These are phyloP conservation scores for Globisporangium sylvaticum DNA, from an alignment of 352 stramenopile species.

Conservation along the genomic window DNA sequence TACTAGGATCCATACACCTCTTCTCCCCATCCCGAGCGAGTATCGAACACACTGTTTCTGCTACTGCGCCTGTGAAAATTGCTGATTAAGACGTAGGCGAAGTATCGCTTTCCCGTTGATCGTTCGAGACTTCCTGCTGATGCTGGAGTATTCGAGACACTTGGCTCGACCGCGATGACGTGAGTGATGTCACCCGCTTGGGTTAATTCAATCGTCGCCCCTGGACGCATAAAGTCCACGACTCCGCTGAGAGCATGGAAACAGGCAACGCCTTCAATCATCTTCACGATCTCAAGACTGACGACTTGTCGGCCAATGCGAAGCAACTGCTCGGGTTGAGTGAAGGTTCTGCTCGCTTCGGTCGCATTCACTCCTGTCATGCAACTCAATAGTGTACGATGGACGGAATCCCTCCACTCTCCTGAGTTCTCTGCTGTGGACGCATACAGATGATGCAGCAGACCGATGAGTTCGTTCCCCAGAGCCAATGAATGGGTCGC, in stretches of 20 bases:
- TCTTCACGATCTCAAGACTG: slow-evolving; percentile 9
- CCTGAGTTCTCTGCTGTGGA: neutral
- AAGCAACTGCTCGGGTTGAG: neutral
- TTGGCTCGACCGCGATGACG: slow-evolving; percentile 18
- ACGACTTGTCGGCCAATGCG: slow-evolving; percentile 26
- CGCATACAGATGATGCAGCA: slow-evolving; percentile 11
- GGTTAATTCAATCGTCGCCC: slow-evolving; percentile 25
- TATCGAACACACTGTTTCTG: neutral
- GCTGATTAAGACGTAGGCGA: slow-evolving; percentile 3
- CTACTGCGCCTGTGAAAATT: neutral
- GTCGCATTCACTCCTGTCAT: neutral
- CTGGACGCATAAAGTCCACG: slow-evolving; percentile 38
- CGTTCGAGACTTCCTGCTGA: neutral
- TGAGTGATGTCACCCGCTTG: slow-evolving; percentile 27
- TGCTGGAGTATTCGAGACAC: neutral
- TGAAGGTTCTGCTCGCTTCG: neutral
- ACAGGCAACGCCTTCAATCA: slow-evolving; percentile 26
- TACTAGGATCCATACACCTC: slow-evolving; percentile 7
- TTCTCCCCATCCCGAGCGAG: neutral
- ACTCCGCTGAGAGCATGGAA: slow-evolving; percentile 30
- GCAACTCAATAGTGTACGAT: neutral
- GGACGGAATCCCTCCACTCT: slow-evolving; percentile 10
- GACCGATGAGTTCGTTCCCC: slow-evolving; percentile 9
- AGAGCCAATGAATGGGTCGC: neutral
- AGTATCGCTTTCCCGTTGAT: neutral